Base-by-base conservation (phyloP, 352 stramenopile genomes). In the Phytophthora brassicae region DNA sequence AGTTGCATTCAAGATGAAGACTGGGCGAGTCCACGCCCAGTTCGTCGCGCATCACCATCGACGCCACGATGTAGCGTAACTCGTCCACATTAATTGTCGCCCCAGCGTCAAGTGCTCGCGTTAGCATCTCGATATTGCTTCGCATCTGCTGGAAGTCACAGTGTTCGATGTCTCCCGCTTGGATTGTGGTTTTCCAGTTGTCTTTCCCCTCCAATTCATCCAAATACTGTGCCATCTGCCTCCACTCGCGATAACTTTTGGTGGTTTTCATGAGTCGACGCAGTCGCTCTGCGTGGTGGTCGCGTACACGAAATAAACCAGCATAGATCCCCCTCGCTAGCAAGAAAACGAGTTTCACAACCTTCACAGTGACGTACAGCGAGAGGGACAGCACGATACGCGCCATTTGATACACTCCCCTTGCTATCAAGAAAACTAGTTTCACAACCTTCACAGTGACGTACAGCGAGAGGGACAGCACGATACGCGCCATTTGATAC, bases 11-110 rank as follows among this genome's bases (percentile, higher is more conserved):
- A 22, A 87, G 42, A 29, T 89, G 82, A 16, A 91, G 65, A 33
- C 64, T 74, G 1, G 84, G 56, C 16, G 74, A 65, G 59, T 90
- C 78, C 11, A 90, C 65, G 9, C 81, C 79, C 14, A 77, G 63
- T 50, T 90, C 84, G 48, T 89, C 81, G 23, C 84, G 79, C 70
- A 81, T 88, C 17, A 88, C 66, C 24, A 82, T 74, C 4, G 80
- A 74, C n/a, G 76, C 71, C 8, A 89, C 65, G 26, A 91, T 67
- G 44, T 88, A 89, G 44, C 81, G 75, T 19, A 88, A 39, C 22
- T 84, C 77, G 3, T 78, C 63, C 14, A 87, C 60, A 56, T 80
- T 83, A 11, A 72, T 38, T 1, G 64, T 52, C 2, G 66, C 60
- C 23, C 80, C 46, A 48, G 52, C 70, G 7, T 68, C 38, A 14